Base-by-base conservation (phyloP, 345 rosid genomes). In the Erysimum cheiranthoides region DNA sequence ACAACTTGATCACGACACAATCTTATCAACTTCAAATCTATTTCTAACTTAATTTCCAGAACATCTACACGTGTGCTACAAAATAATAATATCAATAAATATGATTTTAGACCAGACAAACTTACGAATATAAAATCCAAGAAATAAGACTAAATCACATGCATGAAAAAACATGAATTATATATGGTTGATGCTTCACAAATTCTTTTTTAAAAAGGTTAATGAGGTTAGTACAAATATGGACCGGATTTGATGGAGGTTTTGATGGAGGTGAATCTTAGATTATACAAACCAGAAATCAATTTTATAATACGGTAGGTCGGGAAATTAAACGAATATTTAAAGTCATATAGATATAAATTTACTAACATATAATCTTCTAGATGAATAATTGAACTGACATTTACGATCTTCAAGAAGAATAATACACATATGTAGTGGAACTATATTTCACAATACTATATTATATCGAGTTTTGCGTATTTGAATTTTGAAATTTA, bases 371-470 rank as follows among this genome's bases (percentile, higher is more conserved):
- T 77, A 45, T 70, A 38, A 43, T 77, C 53, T 77, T 77, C 68
- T 64, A 57, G 66, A 64, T 77, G 72, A 77, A 77, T 64, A 46
- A 77, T 71, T 71, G 80, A 57, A 38, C 76, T 77, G 75, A 76
- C 47, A 54, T 45, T 66, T 32, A 59, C 66, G 61, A 71, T 31
- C 8, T 53, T 57, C 71, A 47, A 70, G 71, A 70, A 38, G 61
- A 70, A 76, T 17, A 76, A 52, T 17, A 69, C 70, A 43, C 28
- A 52, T 52, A 40, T 49, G 60, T 61, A 42, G 5, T 61, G 79
- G 62, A 60, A 30, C 52, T 12, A 59, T 9, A 47, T 14, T 39
- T 27, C 30, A 59, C 21, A 21, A 21, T 21, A 21, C n/a, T 32
- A 43, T 53, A 51, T 61, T 61, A 42, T 62, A 50, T 61, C 6